Evolutionary conservation across 1,284 basidiomycete species (phyloP), one percentile per base, ranked within the genome.

Genomic region (Bondarzewia mesenterica): DNA sequence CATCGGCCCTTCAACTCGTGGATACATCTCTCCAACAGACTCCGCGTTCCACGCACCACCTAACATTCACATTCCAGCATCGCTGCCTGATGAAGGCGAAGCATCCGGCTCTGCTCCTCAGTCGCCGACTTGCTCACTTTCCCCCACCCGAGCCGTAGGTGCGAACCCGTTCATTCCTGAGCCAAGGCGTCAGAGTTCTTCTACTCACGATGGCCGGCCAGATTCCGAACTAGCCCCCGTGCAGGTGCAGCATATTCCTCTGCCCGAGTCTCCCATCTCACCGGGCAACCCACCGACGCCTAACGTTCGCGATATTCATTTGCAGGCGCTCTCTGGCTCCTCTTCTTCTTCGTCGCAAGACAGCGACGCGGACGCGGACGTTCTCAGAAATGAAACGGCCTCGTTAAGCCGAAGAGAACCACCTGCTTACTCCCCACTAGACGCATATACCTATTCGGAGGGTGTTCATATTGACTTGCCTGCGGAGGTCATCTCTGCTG

Each of bases 381-480:
- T 39, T 36, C 4, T 18, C 47, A 29, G 42, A 43, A 21, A 49
- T 49, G 26, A 48, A 15, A 52, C 60, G 38, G 54, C 58, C 15
- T 55, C 49, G 39, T 20, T 40, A 40, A 42, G 47, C 20, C 27
- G 51, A 55, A 72, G 78, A 50, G 82, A 84, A 52, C 87, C 87
- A 23, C 87, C 87, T 21, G 85, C 84, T 20, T 90, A 90, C 65
- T 89, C 87, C 7, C 87, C 88, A 16, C 63, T 90, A 57, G 87
- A 90, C 58, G 84, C 88, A 12, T 85, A 74, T 57, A 76, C 80
- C 37, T 89, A 90, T 58, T 72, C 82, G 26, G 87, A 90, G 36
- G 87, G 88, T 35, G 88, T 90, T 22, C 83, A 85, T 50, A 78
- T 90, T 45, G 87, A 90, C 63, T 70, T 90, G 40, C 87, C 87